phyloP scores from a whole-genome alignment of 495 filamentous ascomycete genomes.

The Bombardia bombarda region DNA sequence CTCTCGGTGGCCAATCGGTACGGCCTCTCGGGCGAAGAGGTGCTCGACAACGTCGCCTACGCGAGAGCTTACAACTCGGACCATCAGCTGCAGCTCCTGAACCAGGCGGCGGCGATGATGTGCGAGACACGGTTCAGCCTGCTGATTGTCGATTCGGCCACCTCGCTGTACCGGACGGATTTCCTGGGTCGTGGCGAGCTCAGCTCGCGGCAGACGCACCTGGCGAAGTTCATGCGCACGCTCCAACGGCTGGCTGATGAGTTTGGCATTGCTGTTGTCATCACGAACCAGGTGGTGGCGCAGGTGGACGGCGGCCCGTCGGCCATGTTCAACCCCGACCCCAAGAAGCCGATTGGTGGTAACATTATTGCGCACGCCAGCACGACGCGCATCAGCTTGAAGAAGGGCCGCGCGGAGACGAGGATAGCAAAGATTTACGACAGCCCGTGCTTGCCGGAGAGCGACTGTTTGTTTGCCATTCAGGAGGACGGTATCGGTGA shows the following conservation, averaged over 20 bases:
- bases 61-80: conserved; percentile 97
- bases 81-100: conserved; percentile 89
- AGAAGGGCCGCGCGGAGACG: conserved; percentile 92
- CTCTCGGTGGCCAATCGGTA: conserved; percentile 89
- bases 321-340: conserved; percentile 97
- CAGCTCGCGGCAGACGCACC: conserved; percentile 78
- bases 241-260: conserved; percentile 92
- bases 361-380: conserved; percentile 98
- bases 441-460: conserved; percentile 92
- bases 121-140: conserved; percentile 96
- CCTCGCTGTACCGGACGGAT: conserved; percentile 89
- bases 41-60: conserved; percentile 96
- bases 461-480: conserved; percentile 94
- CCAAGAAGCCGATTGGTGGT: conserved; percentile 97
- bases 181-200: conserved; percentile 93
- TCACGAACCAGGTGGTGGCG: conserved; percentile 97
- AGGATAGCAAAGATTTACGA: conserved; percentile 98
- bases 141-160: conserved; percentile 90
- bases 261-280: conserved; percentile 96
- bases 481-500: conserved; percentile 95
- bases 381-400: conserved; percentile 81
- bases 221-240: conserved; percentile 95
- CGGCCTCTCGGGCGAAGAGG: conserved; percentile 90
- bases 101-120: conserved; percentile 97
- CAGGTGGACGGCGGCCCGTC: conserved; percentile 94